Base-by-base conservation (phyloP, 176 grass and related monocot species). In the Triticum turgidum region DNA sequence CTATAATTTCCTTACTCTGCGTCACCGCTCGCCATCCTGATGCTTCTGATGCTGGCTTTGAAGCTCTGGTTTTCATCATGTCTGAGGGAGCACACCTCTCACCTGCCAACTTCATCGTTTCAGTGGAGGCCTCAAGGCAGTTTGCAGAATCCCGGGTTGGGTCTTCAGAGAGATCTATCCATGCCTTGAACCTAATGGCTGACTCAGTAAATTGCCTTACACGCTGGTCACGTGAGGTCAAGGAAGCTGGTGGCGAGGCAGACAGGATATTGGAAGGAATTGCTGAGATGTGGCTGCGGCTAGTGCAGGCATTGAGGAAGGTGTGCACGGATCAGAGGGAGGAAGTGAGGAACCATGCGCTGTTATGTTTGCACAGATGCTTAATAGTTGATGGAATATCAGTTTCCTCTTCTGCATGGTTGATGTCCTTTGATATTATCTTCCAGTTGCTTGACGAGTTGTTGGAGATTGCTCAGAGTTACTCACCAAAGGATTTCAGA, bases 81-180 rank as follows among this genome's bases (percentile, higher is more conserved):
- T 94, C 92, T 44, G 97, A 98, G 21, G 90, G 94, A 34, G 88
- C 92, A 51, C 97, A 94, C 35, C 90, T 98, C 51, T 91, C 88
- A 77, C 97, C 97, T 64, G 92, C 90, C 56, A 96, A 98, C 66
- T 98, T 94, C 72, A 77, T 96, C 59, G 56, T 98, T 35, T 96
- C 90, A 70, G 85, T 92, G n/a, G 97, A 98, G 86, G 94, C 94
- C 33, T 90, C 97, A 0, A 90, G 92, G 66, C 97, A 98, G 72
- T 98, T 98, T 87, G 97, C 97, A 30, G 97, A 98, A 86, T 98
- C 97, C 86, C 90, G 92, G 9, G 90, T 98, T 64, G 93, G 94
- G 11, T 83, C 89, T 86, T 77, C 85, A 45, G 97, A 98, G 83
- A 87, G 89, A 77, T 96, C 97, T 44, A 86, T 96, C 39, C 97